Evolutionary conservation across 2,329 filamentous ascomycete species (phyloP), one percentile per base, ranked within the genome.

Genomic region (Trichoderma sp.): DNA sequence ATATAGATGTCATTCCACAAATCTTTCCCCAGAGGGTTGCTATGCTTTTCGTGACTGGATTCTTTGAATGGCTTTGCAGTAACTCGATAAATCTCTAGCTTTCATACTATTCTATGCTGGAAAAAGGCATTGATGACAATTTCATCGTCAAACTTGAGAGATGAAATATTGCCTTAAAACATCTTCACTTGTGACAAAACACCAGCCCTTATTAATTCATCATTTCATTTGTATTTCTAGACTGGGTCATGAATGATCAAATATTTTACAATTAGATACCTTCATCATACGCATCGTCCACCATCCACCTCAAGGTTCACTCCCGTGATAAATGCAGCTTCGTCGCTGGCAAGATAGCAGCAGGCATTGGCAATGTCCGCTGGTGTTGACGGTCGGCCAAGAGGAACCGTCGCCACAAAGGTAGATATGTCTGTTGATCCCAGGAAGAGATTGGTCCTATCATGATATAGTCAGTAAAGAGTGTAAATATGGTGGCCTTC

Each of bases 281-380:
- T 1, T 1, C 2, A 51, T 65, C 43, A 79, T 2, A 79, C 74
- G 34, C 76, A 78, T 7, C 76, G 72, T 43, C 77, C 78, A 4
- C 79, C 77, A 51, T 80, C 78, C 7, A 79, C 78, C 68, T 92
- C 88, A 73, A 93, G 82, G 73, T 92, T 91, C n/a, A 90, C 85
- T 0, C 92, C 92, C 0, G 91, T 93, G 74, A 94, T 88, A 76
- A 94, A 94, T 3, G 84, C 85, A 0, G 89, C 90, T 77, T 94
- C 92, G 32, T 93, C 90, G 72, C 90, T 92, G 1, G 90, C 90
- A 60, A 94, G 79, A 78, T 91, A 94, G 18, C 90, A 84, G 73
- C 88, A 90, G 30, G 91, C 90, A 77, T 92, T 92, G 2, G 90
- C 91, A 53, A 95, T 86, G 79, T 94, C 92, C 9, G 84, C 83